These are phyloP conservation scores for Penicillium sp. DNA, from an alignment of 2,329 filamentous ascomycete species.

Conservation along the genomic window DNA sequence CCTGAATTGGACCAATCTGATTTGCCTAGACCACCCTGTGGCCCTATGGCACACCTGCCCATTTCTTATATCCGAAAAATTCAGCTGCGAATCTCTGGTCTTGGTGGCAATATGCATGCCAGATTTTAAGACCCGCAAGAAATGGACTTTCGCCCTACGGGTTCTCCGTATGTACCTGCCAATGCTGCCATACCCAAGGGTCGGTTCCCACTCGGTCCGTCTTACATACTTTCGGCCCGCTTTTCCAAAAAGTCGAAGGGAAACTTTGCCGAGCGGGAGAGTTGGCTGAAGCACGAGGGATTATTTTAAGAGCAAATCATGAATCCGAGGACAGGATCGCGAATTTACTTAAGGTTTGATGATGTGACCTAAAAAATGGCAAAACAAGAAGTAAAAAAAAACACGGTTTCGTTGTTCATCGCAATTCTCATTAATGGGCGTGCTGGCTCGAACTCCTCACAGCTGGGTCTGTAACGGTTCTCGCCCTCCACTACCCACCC, in stretches of 20 bases:
- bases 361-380: neutral
- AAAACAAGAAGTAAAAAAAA: neutral
- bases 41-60: neutral
- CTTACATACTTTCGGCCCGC: constrained; percentile 5
- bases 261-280: constrained; percentile 2
- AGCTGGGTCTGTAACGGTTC: no score
- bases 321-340: neutral
- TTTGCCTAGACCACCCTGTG: constrained; percentile 4
- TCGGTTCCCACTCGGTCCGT: constrained; percentile 4
- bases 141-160: neutral
- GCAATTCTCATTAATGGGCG: no score
- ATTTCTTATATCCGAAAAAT: constrained; percentile 5
- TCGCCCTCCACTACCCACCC: no score
- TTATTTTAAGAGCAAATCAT: neutral
- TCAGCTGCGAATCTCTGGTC: constrained; percentile 5
- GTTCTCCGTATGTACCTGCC: neutral
- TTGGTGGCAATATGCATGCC: constrained; percentile 8
- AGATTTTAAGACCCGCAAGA: constrained; percentile 1
- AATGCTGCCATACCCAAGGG: neutral
- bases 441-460: no score
- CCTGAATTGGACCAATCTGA: constrained; percentile 3
- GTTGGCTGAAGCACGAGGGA: neutral
- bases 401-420: no score
- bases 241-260: neutral
- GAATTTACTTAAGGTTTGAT: neutral